Evolutionary conservation across 305 asterid genomes (phyloP), one percentile per base, ranked within the genome.

Genomic region (Plantago lanceolata): DNA sequence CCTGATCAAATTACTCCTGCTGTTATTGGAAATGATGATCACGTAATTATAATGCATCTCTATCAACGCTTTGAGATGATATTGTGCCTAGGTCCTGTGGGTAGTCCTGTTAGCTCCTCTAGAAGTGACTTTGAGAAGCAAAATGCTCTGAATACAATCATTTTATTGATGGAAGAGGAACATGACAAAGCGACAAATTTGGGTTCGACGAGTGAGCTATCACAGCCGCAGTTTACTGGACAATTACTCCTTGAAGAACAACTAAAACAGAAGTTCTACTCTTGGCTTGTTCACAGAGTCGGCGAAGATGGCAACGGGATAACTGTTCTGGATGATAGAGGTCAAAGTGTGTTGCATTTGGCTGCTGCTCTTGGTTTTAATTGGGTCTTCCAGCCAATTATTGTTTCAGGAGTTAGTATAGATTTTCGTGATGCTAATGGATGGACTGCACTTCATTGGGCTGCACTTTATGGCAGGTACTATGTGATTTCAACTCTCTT

Each of bases 361-460:
- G 90, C 95, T 53, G 95, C 95, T 69, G 90, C 97, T 70, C 87
- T 90, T 69, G 99, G 97, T 72, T 93, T 84, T 71, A 81, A 82
- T 71, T 93, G 99, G 97, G 96, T 84, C 71, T 49, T 93, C 59
- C 78, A 75, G 76, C 89, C 96, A 75, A 76, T 84, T 45, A 71
- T 79, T 44, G 76, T 78, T 50, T 77, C 95, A 35, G 90, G 95
- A 16, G 84, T 84, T 61, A 81, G 86, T 72, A 73, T 87, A 62
- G 89, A 93, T 82, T 87, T 93, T 48, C 99, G 99, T 75, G 99
- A 93, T 73, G 84, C 65, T 47, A 81, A 84, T 78, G 99, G 99
- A 66, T 90, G 96, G 95, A 85, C 97, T 16, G 93, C 97, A 53
- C 96, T 93, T 80, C 99, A 93, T 67, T 93, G 99, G 99, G 99